Conservation (phyloP, 2,329 filamentous ascomycete species). For the Pseudogymnoascus sp. region DNA sequence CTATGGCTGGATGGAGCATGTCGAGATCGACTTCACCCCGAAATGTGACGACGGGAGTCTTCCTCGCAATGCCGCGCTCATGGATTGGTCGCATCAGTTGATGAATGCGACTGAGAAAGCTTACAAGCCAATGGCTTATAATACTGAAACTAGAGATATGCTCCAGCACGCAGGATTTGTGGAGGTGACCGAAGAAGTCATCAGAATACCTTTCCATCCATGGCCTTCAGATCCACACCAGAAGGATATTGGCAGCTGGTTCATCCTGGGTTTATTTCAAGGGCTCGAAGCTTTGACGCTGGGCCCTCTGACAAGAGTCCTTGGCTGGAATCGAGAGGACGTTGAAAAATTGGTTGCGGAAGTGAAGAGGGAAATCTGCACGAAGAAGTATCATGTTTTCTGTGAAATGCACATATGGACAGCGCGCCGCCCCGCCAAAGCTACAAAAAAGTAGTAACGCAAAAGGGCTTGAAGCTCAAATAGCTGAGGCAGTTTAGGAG, state of each 20-base stretch:
- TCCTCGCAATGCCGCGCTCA: constrained; percentile 48
- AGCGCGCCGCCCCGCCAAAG: constrained; percentile 25
- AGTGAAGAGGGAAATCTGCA: constrained; percentile 62
- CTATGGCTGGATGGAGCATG: constrained; percentile 71
- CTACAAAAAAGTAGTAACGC: too few relatives aligned
- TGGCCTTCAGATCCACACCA: constrained; percentile 63
- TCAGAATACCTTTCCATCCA: constrained; percentile 64
- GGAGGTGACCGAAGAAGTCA: constrained; percentile 64
- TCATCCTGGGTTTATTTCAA: constrained; percentile 68
- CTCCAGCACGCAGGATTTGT: constrained; percentile 69
- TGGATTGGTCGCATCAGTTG: constrained; percentile 63
- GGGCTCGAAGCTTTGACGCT: constrained; percentile 67
- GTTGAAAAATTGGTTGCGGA: constrained; percentile 55
- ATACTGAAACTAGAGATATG: constrained; percentile 49
- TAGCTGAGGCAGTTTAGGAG: too few relatives aligned
- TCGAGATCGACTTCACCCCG: constrained; percentile 80
- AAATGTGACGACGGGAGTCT: constrained; percentile 61
- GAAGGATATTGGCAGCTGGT: constrained; percentile 70
- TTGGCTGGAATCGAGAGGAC: constrained; percentile 51
- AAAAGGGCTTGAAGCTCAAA: too few relatives aligned
- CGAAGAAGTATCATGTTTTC: constrained; percentile 61
- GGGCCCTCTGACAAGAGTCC: constrained; percentile 61
- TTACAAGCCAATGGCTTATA: constrained; percentile 59
- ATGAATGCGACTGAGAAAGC: constrained; percentile 59
- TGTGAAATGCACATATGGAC: constrained; percentile 53